These are phyloP conservation scores for Fusarium hainanense DNA, from an alignment of 2,329 filamentous ascomycete species.

Conservation along the genomic window DNA sequence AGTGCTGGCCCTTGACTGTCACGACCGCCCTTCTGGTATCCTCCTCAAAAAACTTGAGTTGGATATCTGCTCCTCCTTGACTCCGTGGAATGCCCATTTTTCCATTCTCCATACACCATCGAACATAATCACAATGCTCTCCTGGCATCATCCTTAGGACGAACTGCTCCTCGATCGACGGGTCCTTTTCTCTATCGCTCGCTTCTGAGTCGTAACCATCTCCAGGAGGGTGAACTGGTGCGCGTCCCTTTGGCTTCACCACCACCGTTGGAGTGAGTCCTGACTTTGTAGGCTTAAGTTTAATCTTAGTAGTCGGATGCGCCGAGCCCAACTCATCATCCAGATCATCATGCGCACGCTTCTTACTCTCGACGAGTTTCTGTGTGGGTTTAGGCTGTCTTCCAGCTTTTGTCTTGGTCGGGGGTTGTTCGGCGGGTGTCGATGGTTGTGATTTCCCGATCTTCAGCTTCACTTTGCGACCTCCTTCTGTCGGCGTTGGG, in stretches of 20 bases:
- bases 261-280: conserved; percentile 53
- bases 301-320: conserved; percentile 64
- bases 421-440: conserved; percentile 51
- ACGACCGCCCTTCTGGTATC: conserved; percentile 80
- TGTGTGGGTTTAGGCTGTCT: conserved; percentile 69
- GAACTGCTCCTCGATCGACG: conserved; percentile 89
- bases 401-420: conserved; percentile 68
- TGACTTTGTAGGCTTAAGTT: conserved; percentile 57
- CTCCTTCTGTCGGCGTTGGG: conserved; percentile 48
- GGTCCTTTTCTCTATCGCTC: conserved; percentile 88
- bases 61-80: conserved; percentile 79
- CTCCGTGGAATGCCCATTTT: conserved; percentile 75
- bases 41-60: conserved; percentile 80
- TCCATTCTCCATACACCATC: conserved; percentile 78
- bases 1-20: conserved; percentile 74
- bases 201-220: conserved; percentile 98
- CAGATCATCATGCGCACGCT: conserved; percentile 68
- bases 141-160: conserved; percentile 89
- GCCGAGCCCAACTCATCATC: conserved; percentile 55
- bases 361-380: conserved; percentile 68
- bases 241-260: conserved; percentile 74
- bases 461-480: conserved; percentile 57
- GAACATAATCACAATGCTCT: conserved; percentile 85
- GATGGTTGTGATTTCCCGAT: conserved; percentile 54
- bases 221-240: conserved; percentile 76